These are phyloP conservation scores for Beauveria scarabaeidicola DNA, from an alignment of 2,329 filamentous ascomycete genomes.

Conservation along the genomic window DNA sequence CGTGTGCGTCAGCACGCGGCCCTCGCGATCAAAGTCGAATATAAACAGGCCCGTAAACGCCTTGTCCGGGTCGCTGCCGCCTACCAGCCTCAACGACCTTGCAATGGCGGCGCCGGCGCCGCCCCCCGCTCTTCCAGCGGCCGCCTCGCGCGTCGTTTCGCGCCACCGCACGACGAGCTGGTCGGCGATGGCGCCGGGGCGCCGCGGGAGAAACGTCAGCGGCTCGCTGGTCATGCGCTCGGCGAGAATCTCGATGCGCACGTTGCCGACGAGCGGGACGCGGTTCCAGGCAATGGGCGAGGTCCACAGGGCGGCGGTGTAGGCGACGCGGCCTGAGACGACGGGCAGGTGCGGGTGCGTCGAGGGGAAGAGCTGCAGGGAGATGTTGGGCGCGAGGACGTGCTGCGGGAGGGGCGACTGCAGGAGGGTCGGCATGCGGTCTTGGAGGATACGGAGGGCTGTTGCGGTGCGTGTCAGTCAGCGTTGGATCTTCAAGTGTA, in stretches of 20 bases:
- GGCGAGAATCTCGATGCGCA: constrained; percentile 76
- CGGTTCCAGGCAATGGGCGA: constrained; percentile 93
- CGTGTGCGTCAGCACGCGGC: constrained; percentile 75
- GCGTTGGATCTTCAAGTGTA: background rate
- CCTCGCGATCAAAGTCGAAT: constrained; percentile 88
- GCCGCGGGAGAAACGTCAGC: constrained; percentile 37
- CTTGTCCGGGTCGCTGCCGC: constrained; percentile 46
- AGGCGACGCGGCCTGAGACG: constrained; percentile 85
- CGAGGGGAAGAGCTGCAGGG: constrained; percentile 60
- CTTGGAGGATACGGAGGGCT: constrained; percentile 58
- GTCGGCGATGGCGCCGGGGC: constrained; percentile 55
- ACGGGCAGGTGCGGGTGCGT: constrained; percentile 83
- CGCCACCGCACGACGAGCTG: constrained; percentile 89
- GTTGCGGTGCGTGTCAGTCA: constrained; percentile 8
- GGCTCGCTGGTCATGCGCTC: constrained; percentile 72
- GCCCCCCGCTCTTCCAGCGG: background rate
- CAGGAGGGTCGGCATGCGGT: constrained; percentile 57
- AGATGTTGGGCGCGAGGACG: constrained; percentile 67
- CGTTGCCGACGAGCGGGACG: constrained; percentile 82
- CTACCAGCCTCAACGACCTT: constrained; percentile 32
- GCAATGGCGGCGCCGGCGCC: constrained; percentile 25
- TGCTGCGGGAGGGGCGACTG: constrained; percentile 62
- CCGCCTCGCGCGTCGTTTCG: constrained; percentile 15
- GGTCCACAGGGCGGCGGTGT: constrained; percentile 90
- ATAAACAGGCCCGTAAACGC: constrained; percentile 89